Conservation (phyloP, 2,329 filamentous ascomycete genomes). For the Alternaria angustiovoidea region DNA sequence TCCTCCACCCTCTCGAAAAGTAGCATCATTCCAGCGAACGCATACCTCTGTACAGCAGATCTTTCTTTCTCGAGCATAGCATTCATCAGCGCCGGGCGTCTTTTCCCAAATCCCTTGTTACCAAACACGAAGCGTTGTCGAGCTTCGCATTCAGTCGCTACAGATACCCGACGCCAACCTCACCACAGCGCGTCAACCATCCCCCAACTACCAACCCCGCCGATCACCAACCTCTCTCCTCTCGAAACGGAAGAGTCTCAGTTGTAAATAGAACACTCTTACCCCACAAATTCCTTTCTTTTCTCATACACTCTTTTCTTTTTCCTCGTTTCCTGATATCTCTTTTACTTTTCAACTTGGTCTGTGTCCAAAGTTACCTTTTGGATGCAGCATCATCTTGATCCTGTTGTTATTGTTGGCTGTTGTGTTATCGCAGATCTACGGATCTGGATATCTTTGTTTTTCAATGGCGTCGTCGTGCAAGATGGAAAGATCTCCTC, state of each 20-base stretch:
- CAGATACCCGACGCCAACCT: conserved; percentile 47
- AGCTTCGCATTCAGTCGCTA: conserved; percentile 44
- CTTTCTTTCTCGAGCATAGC: conserved; percentile 35
- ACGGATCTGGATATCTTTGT: conserved; percentile 6
- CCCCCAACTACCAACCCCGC: not conserved
- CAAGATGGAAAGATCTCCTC: conserved; percentile 14
- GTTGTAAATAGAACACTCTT: conserved; percentile 6
- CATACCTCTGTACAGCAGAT: conserved; percentile 25
- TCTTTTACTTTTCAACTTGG: conserved; percentile 10
- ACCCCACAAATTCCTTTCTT: conserved; percentile 6
- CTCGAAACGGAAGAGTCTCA: not conserved
- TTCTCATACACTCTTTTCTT: not conserved
- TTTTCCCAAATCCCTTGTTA: conserved; percentile 10
- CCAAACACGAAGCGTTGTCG: conserved; percentile 18
- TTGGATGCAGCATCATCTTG: not conserved
- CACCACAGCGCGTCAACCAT: conserved; percentile 13
- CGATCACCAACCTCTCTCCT: not conserved
- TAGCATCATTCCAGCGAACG: conserved; percentile 30
- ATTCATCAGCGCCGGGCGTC: conserved; percentile 42
- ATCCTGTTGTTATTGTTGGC: not conserved
- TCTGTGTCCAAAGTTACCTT: conserved; percentile 9
- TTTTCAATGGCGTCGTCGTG: conserved; percentile 8
- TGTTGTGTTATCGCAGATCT: conserved; percentile 4
- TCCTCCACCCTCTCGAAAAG: conserved; percentile 26
- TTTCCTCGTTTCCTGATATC: conserved; percentile 8